A percentile compares a stretch with the other conserved stretches of the same genome.
Evolutionary conservation across 164 flowering plant species (phyloP).

Genomic region (Stephania japonica): DNA sequence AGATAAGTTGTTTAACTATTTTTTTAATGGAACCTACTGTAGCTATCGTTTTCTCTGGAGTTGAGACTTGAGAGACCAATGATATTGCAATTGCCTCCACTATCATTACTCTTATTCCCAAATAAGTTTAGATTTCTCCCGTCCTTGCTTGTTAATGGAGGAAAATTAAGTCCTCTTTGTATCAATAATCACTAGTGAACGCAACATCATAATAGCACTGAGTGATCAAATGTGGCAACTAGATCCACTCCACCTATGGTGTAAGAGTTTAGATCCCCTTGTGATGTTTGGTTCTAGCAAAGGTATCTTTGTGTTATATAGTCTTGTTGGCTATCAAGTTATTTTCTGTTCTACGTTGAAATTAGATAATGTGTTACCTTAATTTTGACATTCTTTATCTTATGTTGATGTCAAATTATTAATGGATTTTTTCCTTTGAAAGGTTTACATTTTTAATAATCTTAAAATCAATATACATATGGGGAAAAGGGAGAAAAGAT

Average conservation of each 20-base stretch:
- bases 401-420: no score
- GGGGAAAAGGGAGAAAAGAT: neutral
- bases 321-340: neutral
- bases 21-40: no score
- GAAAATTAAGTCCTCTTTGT: neutral
- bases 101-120: neutral
- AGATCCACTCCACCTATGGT: neutral
- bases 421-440: neutral
- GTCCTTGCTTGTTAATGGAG: neutral
- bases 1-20: no score
- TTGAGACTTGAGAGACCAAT: no score
- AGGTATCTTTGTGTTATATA: neutral
- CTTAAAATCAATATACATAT: neutral
- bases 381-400: no score
- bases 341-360: neutral
- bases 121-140: neutral
- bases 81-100: neutral
- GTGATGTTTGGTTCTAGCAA: neutral
- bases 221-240: neutral
- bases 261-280: neutral
- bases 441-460: neutral
- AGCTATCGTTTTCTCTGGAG: no score
- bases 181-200: neutral
- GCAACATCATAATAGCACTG: neutral
- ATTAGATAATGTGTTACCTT: neutral